A percentile compares a stretch with the other conserved stretches of the same genome.
phyloP scores from a whole-genome alignment of 108 stramenopile genomes.

The Schizochytrium sp. region DNA sequence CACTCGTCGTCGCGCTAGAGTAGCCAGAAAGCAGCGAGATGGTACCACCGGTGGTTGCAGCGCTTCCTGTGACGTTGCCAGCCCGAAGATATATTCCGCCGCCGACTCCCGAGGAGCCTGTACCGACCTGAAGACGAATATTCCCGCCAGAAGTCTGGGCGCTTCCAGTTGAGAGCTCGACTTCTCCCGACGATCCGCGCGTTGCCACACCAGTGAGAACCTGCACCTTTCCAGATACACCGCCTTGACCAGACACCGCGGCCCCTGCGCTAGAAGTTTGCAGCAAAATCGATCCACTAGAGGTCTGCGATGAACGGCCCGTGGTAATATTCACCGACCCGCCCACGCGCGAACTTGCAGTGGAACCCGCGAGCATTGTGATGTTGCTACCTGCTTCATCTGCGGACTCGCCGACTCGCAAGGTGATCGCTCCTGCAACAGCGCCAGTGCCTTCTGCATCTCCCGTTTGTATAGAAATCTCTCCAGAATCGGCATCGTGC shows the following conservation, averaged over 20 bases:
- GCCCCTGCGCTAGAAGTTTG: background rate
- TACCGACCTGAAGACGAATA: conserved; percentile 31
- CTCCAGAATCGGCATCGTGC: background rate
- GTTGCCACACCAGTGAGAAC: conserved; percentile 36
- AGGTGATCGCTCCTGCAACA: background rate
- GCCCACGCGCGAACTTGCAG: background rate
- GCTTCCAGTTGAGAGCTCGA: conserved; percentile 29
- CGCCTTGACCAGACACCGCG: conserved; percentile 6
- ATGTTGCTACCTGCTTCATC: background rate
- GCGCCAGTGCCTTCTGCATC: background rate
- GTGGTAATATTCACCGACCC: background rate
- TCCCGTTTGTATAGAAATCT: background rate
- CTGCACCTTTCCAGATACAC: conserved; percentile 33
- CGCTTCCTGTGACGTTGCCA: background rate
- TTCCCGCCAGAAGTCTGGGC: conserved; percentile 23
- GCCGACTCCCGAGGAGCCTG: background rate
- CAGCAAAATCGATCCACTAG: background rate
- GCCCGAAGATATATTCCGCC: background rate
- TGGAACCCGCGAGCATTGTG: background rate
- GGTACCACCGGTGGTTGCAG: background rate
- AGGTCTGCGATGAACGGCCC: background rate
- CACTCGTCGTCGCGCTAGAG: background rate
- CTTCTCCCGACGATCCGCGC: conserved; percentile 26
- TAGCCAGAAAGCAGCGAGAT: background rate
- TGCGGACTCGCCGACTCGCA: background rate